Evolutionary conservation across 1,284 basidiomycete genomes (phyloP).

Genomic region (Microbotryum violaceum): DNA sequence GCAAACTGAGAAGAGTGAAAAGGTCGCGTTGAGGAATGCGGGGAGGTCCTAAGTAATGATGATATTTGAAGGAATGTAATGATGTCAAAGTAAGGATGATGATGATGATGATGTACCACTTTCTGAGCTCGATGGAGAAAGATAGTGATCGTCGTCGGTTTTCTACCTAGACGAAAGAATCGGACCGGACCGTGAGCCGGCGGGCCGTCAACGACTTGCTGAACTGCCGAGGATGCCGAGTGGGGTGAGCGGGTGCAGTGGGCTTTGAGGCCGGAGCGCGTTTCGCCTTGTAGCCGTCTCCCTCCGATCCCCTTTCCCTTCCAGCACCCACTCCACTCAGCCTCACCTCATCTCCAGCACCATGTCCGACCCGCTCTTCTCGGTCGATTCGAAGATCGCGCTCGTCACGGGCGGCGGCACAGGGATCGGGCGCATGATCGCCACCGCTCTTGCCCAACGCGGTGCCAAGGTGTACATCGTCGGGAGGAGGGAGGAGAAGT

Average conservation of each 20-base stretch:
- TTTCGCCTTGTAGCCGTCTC: too few species aligned
- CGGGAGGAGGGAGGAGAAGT: slow-evolving; percentile 7
- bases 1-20: slow-evolving; percentile 10
- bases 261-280: too few species aligned
- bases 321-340: background rate
- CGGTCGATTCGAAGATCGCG: slow-evolving; percentile 9
- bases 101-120: too few species aligned
- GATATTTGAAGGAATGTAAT: too few species aligned
- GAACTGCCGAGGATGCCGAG: too few species aligned
- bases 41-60: background rate
- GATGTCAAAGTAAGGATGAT: too few species aligned
- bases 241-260: too few species aligned
- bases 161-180: too few species aligned
- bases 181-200: too few species aligned
- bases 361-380: background rate
- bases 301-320: background rate
- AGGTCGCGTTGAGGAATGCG: background rate
- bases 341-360: background rate
- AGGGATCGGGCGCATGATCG: slow-evolving; percentile 45
- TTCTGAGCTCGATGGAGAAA: too few species aligned
- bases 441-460: slow-evolving; percentile 44
- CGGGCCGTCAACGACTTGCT: too few species aligned
- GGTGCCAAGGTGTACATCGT: slow-evolving; percentile 44
- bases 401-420: slow-evolving; percentile 44
- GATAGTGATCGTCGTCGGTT: too few species aligned